These are phyloP conservation scores for Ophioceras dolichostomum DNA, from an alignment of 2,329 filamentous ascomycete species.

Conservation along the genomic window DNA sequence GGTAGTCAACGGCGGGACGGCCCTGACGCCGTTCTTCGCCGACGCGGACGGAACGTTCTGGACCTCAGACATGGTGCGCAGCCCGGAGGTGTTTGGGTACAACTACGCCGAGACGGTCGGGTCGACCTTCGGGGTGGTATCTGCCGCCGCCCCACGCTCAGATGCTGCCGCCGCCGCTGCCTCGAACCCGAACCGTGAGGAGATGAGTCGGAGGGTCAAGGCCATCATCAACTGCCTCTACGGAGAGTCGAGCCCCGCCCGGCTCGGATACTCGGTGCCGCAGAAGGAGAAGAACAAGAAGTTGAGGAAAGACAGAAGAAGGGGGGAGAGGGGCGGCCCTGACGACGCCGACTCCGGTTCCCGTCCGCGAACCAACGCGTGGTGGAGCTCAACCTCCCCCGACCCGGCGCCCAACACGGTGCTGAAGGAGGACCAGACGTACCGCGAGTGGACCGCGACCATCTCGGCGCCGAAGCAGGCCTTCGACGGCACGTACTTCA, in stretches of 20 bases:
- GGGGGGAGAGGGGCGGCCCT: too few relatives aligned
- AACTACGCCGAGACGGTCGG: slow-evolving; percentile 54
- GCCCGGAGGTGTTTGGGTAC: slow-evolving; percentile 55
- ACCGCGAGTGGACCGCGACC: slow-evolving; percentile 58
- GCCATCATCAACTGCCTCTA: slow-evolving; percentile 49
- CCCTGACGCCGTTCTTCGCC: slow-evolving; percentile 56
- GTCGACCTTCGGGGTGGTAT: slow-evolving; percentile 13
- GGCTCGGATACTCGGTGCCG: slow-evolving; percentile 10
- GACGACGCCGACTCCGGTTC: too few relatives aligned
- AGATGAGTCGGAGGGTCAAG: slow-evolving; percentile 22
- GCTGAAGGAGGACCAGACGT: slow-evolving; percentile 22
- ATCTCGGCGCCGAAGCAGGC: slow-evolving; percentile 49
- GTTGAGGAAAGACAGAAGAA: neutral
- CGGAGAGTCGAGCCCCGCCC: slow-evolving; percentile 30
- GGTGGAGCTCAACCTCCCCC: neutral
- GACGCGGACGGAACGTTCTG: slow-evolving; percentile 49
- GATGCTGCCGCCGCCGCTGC: slow-evolving; percentile 21
- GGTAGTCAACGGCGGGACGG: slow-evolving; percentile 39
- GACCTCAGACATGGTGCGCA: slow-evolving; percentile 50
- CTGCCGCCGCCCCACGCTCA: slow-evolving; percentile 11
- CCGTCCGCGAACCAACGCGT: neutral
- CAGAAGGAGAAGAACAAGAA: slow-evolving; percentile 6
- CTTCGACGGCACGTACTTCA: slow-evolving; percentile 45
- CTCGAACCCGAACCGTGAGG: slow-evolving; percentile 4
- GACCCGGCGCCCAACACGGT: slow-evolving; percentile 9